phyloP scores from a whole-genome alignment of 1,139 yeast species.

The Protomyces arabidopsidicola region DNA sequence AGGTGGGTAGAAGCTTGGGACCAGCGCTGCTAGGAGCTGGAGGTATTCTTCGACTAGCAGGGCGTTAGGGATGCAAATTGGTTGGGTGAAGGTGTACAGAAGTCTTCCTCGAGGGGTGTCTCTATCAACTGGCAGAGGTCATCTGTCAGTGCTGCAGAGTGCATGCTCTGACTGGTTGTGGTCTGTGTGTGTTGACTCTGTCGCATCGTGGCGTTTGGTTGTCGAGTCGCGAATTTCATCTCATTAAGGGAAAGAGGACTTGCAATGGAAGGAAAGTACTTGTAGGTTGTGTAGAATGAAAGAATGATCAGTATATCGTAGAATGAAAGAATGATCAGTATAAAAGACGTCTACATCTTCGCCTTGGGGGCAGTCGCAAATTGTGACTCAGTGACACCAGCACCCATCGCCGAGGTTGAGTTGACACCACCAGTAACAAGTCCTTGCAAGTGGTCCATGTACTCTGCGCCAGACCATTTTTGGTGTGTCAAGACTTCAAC shows the following conservation, averaged over 20 bases:
- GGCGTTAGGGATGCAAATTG: too few species aligned
- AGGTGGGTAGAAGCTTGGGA: constrained; percentile 2
- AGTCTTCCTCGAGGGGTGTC: constrained; percentile 19
- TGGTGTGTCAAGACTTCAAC: constrained; percentile 97
- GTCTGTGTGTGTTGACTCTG: too few species aligned
- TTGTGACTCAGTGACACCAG: constrained; percentile 72
- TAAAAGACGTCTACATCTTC: background rate
- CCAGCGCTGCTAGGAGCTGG: constrained; percentile 7
- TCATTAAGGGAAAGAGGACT: background rate
- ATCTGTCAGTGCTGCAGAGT: background rate
- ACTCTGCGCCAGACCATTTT: constrained; percentile 99
- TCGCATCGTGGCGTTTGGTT: too few species aligned
- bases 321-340: background rate
- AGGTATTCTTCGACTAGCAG: background rate
- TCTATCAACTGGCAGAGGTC: constrained; percentile 6
- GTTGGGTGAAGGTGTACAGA: background rate
- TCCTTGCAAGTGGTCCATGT: constrained; percentile 84
- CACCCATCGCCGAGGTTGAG: constrained; percentile 97
- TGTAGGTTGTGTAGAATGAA: background rate
- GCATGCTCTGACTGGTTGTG: background rate
- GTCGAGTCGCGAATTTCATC: too few species aligned
- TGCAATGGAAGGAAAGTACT: background rate
- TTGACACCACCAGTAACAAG: constrained; percentile 92
- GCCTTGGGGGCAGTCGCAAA: constrained; percentile 12
- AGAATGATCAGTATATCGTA: background rate